phyloP scores from a whole-genome alignment of 495 filamentous ascomycete species.

The Penicillium crystallinum region DNA sequence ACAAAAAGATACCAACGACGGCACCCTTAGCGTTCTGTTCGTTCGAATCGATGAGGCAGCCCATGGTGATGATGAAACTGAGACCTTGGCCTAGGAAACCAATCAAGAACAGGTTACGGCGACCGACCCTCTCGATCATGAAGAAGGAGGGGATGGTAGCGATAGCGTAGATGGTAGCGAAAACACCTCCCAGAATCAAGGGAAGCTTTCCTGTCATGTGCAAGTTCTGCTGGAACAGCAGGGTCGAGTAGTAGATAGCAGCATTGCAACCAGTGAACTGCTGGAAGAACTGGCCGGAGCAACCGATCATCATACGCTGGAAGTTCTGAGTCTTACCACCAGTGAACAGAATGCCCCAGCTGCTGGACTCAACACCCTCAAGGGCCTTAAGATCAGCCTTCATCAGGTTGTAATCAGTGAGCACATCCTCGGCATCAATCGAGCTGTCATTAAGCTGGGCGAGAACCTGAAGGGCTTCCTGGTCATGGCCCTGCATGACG shows the following conservation, averaged over 20 bases:
- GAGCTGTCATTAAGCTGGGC: conserved; percentile 47
- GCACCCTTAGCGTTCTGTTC: conserved; percentile 30
- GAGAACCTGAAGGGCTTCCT: conserved; percentile 58
- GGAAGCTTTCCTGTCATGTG: conserved; percentile 52
- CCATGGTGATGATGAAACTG: conserved; percentile 35
- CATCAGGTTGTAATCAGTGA: conserved; percentile 46
- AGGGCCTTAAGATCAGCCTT: conserved; percentile 32
- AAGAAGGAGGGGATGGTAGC: conserved; percentile 56
- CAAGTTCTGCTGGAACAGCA: conserved; percentile 67
- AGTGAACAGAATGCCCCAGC: conserved; percentile 35
- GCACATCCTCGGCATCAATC: conserved; percentile 26
- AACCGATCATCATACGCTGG: conserved; percentile 40
- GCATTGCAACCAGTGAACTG: conserved; percentile 73
- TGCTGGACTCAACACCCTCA: conserved; percentile 30
- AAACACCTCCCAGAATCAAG: conserved; percentile 70
- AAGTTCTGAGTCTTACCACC: conserved; percentile 43
- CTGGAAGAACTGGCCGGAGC: conserved; percentile 62
- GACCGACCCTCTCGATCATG: conserved; percentile 65
- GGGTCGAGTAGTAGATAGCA: conserved; percentile 79
- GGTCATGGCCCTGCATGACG: conserved; percentile 54
- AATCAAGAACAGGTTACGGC: conserved; percentile 65
- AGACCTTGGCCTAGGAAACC: conserved; percentile 57
- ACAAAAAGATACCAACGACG: conserved; percentile 37
- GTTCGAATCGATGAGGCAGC: conserved; percentile 6
- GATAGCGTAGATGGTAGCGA: conserved; percentile 74